phyloP scores from a whole-genome alignment of 176 grass and related monocot species.

The Oryza rufipogon region DNA sequence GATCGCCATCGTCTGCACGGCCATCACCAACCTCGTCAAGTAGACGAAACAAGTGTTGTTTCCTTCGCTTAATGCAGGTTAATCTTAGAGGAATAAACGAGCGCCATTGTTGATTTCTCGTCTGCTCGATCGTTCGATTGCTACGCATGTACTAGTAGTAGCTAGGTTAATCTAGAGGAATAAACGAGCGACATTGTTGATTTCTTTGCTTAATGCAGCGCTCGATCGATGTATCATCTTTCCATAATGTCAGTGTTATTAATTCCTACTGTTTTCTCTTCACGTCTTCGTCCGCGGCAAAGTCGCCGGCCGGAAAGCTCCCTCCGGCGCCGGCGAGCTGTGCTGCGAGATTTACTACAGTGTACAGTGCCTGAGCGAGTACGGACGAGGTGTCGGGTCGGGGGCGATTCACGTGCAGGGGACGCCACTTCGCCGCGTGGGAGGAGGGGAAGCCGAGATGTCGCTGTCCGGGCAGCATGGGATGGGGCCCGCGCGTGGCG shows the following conservation, averaged over 20 bases:
- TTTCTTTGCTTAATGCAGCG: not conserved
- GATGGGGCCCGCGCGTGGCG: no score
- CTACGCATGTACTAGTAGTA: not conserved
- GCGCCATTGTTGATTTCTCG: no score
- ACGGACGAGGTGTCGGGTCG: no score
- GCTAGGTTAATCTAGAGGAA: not conserved
- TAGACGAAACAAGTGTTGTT: not conserved
- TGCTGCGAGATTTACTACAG: no score
- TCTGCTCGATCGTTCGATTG: not conserved
- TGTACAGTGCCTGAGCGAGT: no score
- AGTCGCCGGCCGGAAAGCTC: no score
- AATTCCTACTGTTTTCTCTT: not conserved
- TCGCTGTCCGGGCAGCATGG: not conserved
- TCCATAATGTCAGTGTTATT: no score
- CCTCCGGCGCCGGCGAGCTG: no score
- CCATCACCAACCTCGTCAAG: conserved; percentile 25
- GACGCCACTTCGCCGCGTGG: not conserved
- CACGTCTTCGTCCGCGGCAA: not conserved
- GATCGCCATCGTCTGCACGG: conserved; percentile 21
- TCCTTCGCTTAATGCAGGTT: not conserved
- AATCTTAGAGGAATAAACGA: no score
- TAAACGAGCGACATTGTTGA: not conserved
- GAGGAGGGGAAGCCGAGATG: not conserved
- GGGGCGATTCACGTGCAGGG: not conserved
- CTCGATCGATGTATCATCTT: not conserved